Evolutionary conservation across 2,329 filamentous ascomycete species (phyloP).

Genomic region (Dendrostoma leiphaemia): DNA sequence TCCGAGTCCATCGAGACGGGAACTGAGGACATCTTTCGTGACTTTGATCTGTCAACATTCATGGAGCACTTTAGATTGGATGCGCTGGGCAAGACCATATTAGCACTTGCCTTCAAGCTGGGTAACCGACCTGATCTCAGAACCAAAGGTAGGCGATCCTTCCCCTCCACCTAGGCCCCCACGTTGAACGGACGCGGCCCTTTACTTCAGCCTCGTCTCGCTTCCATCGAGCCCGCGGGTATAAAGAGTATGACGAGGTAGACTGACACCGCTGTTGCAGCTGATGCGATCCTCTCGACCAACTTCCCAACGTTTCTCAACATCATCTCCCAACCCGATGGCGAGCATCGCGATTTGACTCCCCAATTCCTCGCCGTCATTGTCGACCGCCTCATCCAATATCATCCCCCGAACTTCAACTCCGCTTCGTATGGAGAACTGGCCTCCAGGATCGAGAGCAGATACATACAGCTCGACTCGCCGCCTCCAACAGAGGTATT

Average conservation of each 20-base stretch:
- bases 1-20: constrained; percentile 89
- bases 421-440: constrained; percentile 71
- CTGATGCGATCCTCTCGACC: constrained; percentile 83
- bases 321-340: constrained; percentile 65
- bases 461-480: constrained; percentile 64
- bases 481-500: constrained; percentile 63
- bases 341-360: constrained; percentile 64
- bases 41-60: constrained; percentile 94
- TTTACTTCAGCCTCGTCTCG: no score
- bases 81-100: constrained; percentile 79
- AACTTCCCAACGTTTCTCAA: constrained; percentile 77
- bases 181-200: constrained; percentile 44
- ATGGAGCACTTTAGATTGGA: constrained; percentile 96
- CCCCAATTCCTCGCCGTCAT: constrained; percentile 73
- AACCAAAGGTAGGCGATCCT: constrained; percentile 68
- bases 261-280: constrained; percentile 42
- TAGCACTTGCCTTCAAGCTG: constrained; percentile 85
- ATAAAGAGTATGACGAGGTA: background rate
- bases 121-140: constrained; percentile 79
- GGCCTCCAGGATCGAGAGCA: constrained; percentile 61
- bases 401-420: constrained; percentile 83
- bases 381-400: constrained; percentile 82
- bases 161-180: constrained; percentile 18
- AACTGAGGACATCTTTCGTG: constrained; percentile 89
- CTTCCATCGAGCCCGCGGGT: no score